Evolutionary conservation across 495 filamentous ascomycete genomes (phyloP), one percentile per base, ranked within the genome.

Genomic region (Alectoria sarmentosa): DNA sequence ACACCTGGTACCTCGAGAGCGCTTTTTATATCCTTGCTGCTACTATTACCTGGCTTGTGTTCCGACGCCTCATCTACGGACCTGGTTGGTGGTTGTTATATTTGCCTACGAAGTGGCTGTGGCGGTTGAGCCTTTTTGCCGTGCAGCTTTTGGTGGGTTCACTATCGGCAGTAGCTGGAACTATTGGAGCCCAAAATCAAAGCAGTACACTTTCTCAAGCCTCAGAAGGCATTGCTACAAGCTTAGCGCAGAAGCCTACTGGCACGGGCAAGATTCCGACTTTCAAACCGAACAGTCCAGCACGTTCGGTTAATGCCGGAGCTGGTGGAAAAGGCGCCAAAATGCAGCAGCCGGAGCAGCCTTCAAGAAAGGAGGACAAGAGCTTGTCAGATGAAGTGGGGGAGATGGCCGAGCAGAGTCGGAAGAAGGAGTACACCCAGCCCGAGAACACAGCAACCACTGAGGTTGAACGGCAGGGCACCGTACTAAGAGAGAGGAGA

Each of bases 1-100:
- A 98, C 74, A 94, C 91, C 5, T 99, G 94, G 94, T 99, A 99
- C 69, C 82, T 97, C 36, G 86, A 91, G 75, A 92, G 87, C 26
- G 86, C 92, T 0, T 87, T 98, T 67, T 92, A 91, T 68, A 76
- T 98, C 56, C 81, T 98, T 13, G 46, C 89, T 19, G 80, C 75
- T 4, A 96, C 89, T 9, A 84, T 96, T 39, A 75, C 75, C 15
- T 99, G 94, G 94, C 78, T 99, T 13, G 70, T 98, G 3, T 94
- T 93, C 64, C 78, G 94, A 23, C 77, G 94, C 10, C 78, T 92
- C 11, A 69, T 99, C 11, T 97, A 93, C 76, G 92, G 94, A 0
- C 94, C 95, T 17, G 75, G 92, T 39, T 96, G 90, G 86, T 91
- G 91, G 89, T 73, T 96, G 3, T 72, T 96, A 14, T 95, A 89